phyloP scores from a whole-genome alignment of 768 basidiomycete species.

The Tylopilus plumbeoviolaceoides region DNA sequence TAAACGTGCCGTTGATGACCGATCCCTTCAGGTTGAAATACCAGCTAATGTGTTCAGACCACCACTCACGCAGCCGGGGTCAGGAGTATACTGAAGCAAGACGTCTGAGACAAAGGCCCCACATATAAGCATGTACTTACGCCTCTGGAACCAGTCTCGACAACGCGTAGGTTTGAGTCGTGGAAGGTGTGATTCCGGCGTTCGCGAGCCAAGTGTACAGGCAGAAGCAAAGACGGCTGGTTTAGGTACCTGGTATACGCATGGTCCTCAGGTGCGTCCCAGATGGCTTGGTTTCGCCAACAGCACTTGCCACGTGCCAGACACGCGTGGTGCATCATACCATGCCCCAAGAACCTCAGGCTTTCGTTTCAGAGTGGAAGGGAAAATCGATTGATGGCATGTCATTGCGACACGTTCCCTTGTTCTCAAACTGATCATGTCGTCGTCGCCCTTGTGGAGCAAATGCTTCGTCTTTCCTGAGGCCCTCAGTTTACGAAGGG shows the following conservation, averaged over 20 bases:
- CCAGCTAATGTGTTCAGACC: conserved; percentile 49
- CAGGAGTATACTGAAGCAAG: conserved; percentile 42
- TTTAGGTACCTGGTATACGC: conserved; percentile 86
- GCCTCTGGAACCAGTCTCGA: conserved; percentile 48
- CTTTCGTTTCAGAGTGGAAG: conserved; percentile 88
- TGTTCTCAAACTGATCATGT: conserved; percentile 6
- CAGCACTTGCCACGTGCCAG: conserved; percentile 34
- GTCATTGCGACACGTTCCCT: conserved; percentile 2
- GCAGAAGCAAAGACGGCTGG: conserved; percentile 68
- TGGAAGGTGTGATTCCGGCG: conserved; percentile 73
- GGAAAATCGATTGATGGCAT: conserved; percentile 85
- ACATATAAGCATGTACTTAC: conserved; percentile 7
- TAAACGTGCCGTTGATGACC: conserved; percentile 60
- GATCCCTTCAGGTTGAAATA: conserved; percentile 66
- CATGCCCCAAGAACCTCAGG: conserved; percentile 88
- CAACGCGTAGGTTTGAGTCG: conserved; percentile 53
- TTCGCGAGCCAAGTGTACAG: conserved; percentile 66
- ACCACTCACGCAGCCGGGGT: conserved; percentile 40
- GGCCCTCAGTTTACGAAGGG: too few species aligned
- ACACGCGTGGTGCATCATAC: conserved; percentile 71
- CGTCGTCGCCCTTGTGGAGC: conserved; percentile 79
- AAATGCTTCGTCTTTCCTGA: too few species aligned
- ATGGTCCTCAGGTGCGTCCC: conserved; percentile 59
- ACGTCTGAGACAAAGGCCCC: not conserved
- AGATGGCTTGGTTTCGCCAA: not conserved